Base-by-base conservation (phyloP, 192 early-diverging fungal species). In the Lobosporangium transversale region DNA sequence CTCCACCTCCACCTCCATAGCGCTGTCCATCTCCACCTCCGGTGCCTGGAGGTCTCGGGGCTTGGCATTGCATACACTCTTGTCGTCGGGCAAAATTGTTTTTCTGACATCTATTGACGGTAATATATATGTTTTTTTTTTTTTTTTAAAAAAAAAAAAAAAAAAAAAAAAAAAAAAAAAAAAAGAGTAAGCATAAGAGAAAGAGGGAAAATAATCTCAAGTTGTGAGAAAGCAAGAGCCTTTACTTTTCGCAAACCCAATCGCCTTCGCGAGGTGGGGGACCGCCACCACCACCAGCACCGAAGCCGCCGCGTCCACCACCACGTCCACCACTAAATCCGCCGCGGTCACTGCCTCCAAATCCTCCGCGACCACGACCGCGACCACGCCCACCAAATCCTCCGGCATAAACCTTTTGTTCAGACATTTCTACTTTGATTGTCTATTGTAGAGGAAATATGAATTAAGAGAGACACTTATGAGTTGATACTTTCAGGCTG, bases 81-180 rank as follows among this genome's bases (percentile, higher is more conserved):
- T 80, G 70, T 60, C 89, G 45, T 54, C 87, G 78, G 14, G 89
- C 87, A 76, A 91, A 91, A 58, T 91, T 91, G 59, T 85, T 89
- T 59, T 86, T 85, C 8, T 85, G 74, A 52, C 90, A 91, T 23
- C 90, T 91, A 64, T 48, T 50, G 29, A 10, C 2, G 11, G n/a
- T 18, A 21, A 52, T 15, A 23, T 12, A 26, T 2, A 24, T 11
- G 23, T 4, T n/a, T n/a, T n/a, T n/a, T n/a, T n/a, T n/a, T n/a
- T n/a, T n/a, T n/a, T n/a, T n/a, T n/a, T n/a, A n/a, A n/a, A n/a
- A n/a, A n/a, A n/a, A n/a, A n/a, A n/a, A n/a, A n/a, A n/a, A n/a
- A n/a, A n/a, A n/a, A n/a, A n/a, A n/a, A n/a, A n/a, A n/a, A n/a
- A n/a, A n/a, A n/a, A n/a, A n/a, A n/a, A n/a, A n/a, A n/a, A n/a